Conservation (phyloP, 1,284 basidiomycete species). For the Thecaphora frezii region DNA sequence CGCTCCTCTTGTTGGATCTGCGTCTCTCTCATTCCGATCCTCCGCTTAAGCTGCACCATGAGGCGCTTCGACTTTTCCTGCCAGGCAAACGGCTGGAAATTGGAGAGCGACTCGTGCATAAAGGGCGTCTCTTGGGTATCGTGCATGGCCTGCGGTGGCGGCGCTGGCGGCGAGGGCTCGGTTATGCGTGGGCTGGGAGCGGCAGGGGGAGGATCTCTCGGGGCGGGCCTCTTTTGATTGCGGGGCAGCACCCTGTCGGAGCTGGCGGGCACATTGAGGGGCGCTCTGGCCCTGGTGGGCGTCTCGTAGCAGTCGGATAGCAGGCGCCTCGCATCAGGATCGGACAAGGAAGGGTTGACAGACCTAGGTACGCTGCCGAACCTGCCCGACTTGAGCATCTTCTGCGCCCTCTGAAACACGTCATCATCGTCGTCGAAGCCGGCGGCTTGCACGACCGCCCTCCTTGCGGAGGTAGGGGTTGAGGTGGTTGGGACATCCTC, state of each 20-base stretch:
- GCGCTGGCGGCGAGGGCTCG: background rate
- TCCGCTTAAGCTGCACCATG: conserved; percentile 18
- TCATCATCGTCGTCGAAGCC: conserved; percentile 11
- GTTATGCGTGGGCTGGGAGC: background rate
- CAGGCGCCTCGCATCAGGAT: background rate
- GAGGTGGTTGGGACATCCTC: background rate
- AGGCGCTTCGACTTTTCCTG: conserved; percentile 2
- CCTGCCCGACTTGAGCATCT: conserved; percentile 13
- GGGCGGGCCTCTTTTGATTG: background rate
- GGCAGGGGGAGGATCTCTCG: background rate
- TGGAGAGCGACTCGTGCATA: conserved; percentile 16
- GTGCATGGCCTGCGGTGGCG: background rate
- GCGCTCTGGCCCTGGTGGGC: too few relatives aligned
- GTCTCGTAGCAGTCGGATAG: too few relatives aligned
- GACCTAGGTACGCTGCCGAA: conserved; percentile 29
- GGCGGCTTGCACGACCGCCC: too few relatives aligned
- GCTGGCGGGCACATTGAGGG: too few relatives aligned
- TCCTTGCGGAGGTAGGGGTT: background rate
- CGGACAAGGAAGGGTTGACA: conserved; percentile 8
- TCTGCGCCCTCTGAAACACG: conserved; percentile 17
- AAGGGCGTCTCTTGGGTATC: background rate
- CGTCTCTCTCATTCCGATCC: conserved; percentile 14
- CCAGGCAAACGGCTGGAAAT: conserved; percentile 25
- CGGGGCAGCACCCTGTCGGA: too few relatives aligned
- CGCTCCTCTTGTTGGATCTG: conserved; percentile 6